Evolutionary conservation across 495 filamentous ascomycete species (phyloP), one percentile per base, ranked within the genome.

Genomic region (Xylaria intraflava): DNA sequence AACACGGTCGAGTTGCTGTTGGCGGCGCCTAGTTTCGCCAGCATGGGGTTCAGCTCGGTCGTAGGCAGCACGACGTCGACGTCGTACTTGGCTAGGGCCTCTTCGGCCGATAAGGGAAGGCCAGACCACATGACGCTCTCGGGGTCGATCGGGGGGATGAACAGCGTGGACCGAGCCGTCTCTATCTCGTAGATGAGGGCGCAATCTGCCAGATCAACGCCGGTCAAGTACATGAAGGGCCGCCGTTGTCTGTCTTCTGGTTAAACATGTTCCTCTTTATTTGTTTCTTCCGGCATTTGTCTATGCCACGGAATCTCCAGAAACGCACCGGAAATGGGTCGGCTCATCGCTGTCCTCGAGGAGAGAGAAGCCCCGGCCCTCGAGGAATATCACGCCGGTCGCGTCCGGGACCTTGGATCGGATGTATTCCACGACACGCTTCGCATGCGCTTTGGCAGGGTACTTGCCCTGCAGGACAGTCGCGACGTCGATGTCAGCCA

Each of bases 121-220:
- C 94, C 94, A 22, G 85, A 86, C 94, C 94, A 99, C 60, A 97
- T 89, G n/a, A 97, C 93, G 36, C 82, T 83, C 26, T 94, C 88
- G 39, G 90, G 83, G 50, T 94, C 82, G 62, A 95, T 80, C 2
- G 89, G 86, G 5, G 94, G 92, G 56, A 99, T 93, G 74, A 89
- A 99, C 47, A 97, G 84, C 8, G 88, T 96, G 20, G 90, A 79
- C 59, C 83, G 80, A 56, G 79, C 75, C 19, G 77, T 76, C 41
- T 76, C 71, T 43, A 95, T 82, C 58, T 93, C 82, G 76, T 97
- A 95, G 49, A 86, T 80, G 47, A 91, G 76, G 67, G 83, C 86
- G 61, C 84, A 86, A 69, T 97, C 91, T 45, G 89, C 83, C 20
- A 91, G 75, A 26, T 82, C 72, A 67, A 89, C 95, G 60, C 94